Evolutionary conservation across 352 stramenopile genomes (phyloP).

Genomic region (Globisporangium iwayamae): DNA sequence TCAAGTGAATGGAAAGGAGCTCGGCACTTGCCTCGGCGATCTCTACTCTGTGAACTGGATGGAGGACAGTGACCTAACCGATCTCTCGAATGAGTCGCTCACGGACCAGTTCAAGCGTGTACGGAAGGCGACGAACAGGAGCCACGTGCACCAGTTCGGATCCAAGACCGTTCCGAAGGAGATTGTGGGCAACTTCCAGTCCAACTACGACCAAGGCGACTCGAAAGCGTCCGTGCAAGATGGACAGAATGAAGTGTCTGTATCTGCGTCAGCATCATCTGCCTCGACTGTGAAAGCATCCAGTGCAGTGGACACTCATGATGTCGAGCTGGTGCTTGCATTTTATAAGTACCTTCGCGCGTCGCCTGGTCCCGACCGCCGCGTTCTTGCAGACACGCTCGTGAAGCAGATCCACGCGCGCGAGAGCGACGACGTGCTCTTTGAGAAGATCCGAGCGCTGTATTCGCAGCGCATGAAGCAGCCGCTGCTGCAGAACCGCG

Average conservation of each 20-base stretch:
- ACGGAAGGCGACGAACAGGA: constrained; percentile 73
- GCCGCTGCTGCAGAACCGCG: constrained; percentile 25
- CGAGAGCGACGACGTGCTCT: constrained; percentile 52
- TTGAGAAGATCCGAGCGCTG: constrained; percentile 39
- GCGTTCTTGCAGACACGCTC: constrained; percentile 36
- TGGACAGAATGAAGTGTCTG: background rate
- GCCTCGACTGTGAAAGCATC: background rate
- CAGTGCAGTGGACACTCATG: constrained; percentile 51
- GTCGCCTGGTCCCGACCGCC: constrained; percentile 27
- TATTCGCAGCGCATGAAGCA: constrained; percentile 25
- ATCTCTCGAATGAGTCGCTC: constrained; percentile 79
- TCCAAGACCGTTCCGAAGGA: constrained; percentile 52
- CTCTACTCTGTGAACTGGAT: constrained; percentile 92
- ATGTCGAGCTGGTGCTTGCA: constrained; percentile 68
- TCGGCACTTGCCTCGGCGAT: constrained; percentile 85
- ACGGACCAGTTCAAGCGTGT: constrained; percentile 68
- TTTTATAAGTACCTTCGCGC: constrained; percentile 81
- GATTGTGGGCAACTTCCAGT: constrained; percentile 84
- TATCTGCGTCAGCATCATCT: background rate
- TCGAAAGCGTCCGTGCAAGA: constrained; percentile 15
- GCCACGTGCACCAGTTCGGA: constrained; percentile 80
- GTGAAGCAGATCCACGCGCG: constrained; percentile 37
- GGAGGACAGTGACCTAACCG: constrained; percentile 85
- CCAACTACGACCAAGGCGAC: constrained; percentile 55
- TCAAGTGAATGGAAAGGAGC: constrained; percentile 56